Conservation (phyloP, 768 basidiomycete species). For the Dacryopinax primogenitus region DNA sequence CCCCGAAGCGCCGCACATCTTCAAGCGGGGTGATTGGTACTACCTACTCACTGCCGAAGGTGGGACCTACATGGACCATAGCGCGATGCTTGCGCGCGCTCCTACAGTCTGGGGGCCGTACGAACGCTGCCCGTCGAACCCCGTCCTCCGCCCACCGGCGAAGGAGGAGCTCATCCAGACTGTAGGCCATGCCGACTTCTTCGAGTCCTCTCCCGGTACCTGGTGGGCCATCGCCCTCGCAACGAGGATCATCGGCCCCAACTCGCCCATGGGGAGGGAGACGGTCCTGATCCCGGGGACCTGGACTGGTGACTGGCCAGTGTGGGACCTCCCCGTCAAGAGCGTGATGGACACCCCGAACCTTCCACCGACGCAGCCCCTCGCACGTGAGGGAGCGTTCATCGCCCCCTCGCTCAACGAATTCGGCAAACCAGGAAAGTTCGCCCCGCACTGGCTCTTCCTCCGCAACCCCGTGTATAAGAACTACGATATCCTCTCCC, state of each 20-base stretch:
- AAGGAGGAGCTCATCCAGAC: slow-evolving; percentile 24
- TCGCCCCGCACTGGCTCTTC: slow-evolving; percentile 7
- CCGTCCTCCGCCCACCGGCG: slow-evolving; percentile 23
- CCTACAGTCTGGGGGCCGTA: slow-evolving; percentile 25
- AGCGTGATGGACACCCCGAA: not conserved
- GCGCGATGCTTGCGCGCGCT: slow-evolving; percentile 26
- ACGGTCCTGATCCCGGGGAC: slow-evolving; percentile 28
- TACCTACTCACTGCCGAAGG: slow-evolving; percentile 32
- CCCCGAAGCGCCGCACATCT: slow-evolving; percentile 24
- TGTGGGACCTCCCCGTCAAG: slow-evolving; percentile 14
- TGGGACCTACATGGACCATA: slow-evolving; percentile 20
- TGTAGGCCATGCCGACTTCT: slow-evolving; percentile 31
- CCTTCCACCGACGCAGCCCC: not conserved
- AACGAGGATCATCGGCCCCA: slow-evolving; percentile 13
- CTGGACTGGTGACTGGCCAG: slow-evolving; percentile 23
- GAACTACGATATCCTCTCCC: not conserved
- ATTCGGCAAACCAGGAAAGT: not conserved
- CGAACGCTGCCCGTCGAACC: slow-evolving; percentile 20
- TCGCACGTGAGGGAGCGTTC: not conserved
- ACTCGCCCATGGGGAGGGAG: slow-evolving; percentile 29
- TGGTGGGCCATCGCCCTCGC: slow-evolving; percentile 25
- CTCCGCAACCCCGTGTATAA: not conserved
- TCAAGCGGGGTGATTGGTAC: slow-evolving; percentile 21
- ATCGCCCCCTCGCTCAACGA: not conserved
- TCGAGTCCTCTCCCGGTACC: slow-evolving; percentile 26